phyloP scores from a whole-genome alignment of 805 yeast species.

The Candida ipomoeae region DNA sequence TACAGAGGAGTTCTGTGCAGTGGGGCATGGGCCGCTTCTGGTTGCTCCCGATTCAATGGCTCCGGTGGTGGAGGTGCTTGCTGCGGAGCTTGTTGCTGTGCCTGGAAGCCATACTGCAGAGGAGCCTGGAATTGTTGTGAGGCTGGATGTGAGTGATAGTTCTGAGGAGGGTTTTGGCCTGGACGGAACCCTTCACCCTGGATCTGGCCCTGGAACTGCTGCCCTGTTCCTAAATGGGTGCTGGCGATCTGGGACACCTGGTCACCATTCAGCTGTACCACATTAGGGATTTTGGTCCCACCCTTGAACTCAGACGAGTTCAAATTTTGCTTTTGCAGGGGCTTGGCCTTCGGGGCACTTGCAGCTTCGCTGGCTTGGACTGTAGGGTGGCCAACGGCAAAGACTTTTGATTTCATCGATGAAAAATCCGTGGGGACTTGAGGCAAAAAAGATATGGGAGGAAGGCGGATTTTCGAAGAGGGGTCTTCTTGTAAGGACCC shows the following conservation, averaged over 20 bases:
- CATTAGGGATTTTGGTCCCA: background rate
- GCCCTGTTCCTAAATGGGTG: background rate
- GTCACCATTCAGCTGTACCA: background rate
- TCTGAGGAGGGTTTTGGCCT: background rate
- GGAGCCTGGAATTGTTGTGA: conserved; percentile 5
- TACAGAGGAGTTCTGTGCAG: background rate
- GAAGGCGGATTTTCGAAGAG: conserved; percentile 17
- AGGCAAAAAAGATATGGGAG: conserved; percentile 28
- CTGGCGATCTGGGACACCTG: background rate
- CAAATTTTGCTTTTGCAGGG: background rate
- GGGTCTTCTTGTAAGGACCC: background rate
- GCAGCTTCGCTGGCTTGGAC: background rate
- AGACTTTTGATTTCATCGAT: background rate
- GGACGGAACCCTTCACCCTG: background rate
- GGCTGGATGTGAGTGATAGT: background rate
- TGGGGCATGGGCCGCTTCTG: background rate
- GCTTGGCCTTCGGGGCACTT: background rate
- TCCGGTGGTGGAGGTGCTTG: background rate
- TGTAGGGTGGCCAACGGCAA: background rate
- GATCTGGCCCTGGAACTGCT: background rate
- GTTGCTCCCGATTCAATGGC: background rate
- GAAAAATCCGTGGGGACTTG: background rate
- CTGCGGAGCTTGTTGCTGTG: background rate
- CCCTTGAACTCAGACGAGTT: background rate
- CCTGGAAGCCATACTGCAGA: background rate